These are phyloP conservation scores for Trichoderma semiorbis DNA, from an alignment of 2,329 filamentous ascomycete species.

Conservation along the genomic window DNA sequence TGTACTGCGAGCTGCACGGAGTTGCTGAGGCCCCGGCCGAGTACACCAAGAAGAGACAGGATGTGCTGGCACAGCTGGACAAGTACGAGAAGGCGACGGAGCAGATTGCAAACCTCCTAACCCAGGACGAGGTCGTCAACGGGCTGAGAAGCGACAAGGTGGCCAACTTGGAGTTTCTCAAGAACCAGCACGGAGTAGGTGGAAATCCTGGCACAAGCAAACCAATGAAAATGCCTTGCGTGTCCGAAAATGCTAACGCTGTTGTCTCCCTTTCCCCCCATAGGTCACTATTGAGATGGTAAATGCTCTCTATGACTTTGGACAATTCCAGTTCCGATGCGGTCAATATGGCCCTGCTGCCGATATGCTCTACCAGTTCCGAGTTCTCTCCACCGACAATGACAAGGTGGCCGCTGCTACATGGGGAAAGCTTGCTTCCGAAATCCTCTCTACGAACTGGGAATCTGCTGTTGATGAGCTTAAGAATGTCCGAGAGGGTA, in stretches of 20 bases:
- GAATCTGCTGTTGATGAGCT: constrained; percentile 89
- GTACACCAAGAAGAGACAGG: constrained; percentile 84
- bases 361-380: constrained; percentile 95
- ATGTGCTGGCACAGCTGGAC: constrained; percentile 78
- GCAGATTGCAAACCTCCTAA: constrained; percentile 83
- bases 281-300: constrained; percentile 92
- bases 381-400: constrained; percentile 95
- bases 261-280: background rate
- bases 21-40: constrained; percentile 75
- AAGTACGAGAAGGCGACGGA: constrained; percentile 81
- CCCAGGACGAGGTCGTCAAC: constrained; percentile 83
- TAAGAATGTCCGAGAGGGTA: constrained; percentile 83
- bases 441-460: constrained; percentile 95
- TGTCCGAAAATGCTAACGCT: background rate
- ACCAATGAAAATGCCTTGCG: background rate
- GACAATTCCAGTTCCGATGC: constrained; percentile 96
- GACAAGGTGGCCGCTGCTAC: constrained; percentile 94
- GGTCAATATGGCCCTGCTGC: constrained; percentile 88
- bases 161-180: constrained; percentile 96
- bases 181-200: constrained; percentile 88
- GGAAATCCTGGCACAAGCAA: constrained; percentile 18
- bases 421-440: constrained; percentile 95
- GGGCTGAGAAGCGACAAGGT: constrained; percentile 95
- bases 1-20: constrained; percentile 86
- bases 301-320: constrained; percentile 90